Percentiles rank a stretch among this genome's conserved stretches.
Evolutionary conservation across 306 rosid species (phyloP).

Genomic region (Cotoneaster glaucophyllus): DNA sequence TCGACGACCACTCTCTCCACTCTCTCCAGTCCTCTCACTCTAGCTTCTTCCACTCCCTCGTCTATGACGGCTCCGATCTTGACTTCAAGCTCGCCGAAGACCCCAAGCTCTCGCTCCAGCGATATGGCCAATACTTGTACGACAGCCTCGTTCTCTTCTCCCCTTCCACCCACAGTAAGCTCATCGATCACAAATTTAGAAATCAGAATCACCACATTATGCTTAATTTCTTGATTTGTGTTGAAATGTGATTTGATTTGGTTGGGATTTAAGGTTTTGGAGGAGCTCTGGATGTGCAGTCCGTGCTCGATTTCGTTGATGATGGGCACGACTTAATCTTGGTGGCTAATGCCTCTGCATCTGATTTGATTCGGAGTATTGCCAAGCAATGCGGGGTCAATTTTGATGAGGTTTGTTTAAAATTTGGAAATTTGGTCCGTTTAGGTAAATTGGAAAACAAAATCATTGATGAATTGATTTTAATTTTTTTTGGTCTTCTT

Average conservation of each 20-base stretch:
- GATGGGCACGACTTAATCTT: no score
- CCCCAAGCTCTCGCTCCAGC: background rate
- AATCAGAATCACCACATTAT: background rate
- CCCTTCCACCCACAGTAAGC: background rate
- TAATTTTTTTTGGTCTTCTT: no score
- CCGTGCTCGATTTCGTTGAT: background rate
- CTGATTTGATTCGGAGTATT: background rate
- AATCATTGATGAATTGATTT: no score
- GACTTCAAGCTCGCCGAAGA: no score
- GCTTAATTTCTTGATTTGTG: background rate
- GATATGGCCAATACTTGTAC: background rate
- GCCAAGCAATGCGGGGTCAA: no score
- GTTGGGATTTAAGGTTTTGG: background rate
- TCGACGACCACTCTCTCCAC: no score
- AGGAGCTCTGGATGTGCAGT: background rate
- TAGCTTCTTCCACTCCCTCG: no score
- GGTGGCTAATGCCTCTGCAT: background rate
- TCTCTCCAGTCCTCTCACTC: no score
- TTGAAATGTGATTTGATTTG: background rate
- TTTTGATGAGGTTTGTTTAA: no score
- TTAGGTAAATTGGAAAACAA: no score
- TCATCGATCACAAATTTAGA: background rate
- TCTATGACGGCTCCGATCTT: no score
- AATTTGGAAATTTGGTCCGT: no score
- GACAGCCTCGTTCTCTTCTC: background rate